Percentiles rank a stretch among this genome's conserved stretches.
phyloP scores from a whole-genome alignment of 768 basidiomycete species.

The Sporobolomyces roseus region DNA sequence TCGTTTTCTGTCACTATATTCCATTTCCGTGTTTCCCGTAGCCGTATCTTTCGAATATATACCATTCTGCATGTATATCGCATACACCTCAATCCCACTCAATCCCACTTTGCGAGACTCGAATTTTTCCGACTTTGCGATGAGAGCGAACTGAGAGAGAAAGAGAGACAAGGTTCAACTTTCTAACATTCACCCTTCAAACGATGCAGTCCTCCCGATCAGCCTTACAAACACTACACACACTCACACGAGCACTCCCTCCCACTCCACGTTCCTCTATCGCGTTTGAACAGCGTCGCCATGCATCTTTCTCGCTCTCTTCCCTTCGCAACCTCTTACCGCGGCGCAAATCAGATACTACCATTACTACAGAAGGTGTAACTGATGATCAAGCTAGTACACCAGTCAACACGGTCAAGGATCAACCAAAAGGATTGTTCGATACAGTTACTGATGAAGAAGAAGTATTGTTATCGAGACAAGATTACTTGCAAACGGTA shows the following conservation, averaged over 20 bases:
- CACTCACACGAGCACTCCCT: conserved; percentile 17
- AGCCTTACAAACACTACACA: conserved; percentile 6
- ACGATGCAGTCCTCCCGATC: conserved; percentile 3
- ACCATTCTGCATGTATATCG: too few relatives aligned
- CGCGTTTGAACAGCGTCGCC: conserved; percentile 17
- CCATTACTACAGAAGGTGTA: background rate
- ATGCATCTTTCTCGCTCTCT: conserved; percentile 23
- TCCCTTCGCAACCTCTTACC: conserved; percentile 24
- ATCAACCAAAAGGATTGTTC: conserved; percentile 25
- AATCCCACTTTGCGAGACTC: too few relatives aligned
- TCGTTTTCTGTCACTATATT: background rate
- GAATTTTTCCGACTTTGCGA: too few relatives aligned
- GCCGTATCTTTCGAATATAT: too few relatives aligned
- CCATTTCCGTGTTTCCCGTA: too few relatives aligned
- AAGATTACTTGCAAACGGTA: background rate
- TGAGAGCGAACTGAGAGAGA: too few relatives aligned
- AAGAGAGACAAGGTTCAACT: too few relatives aligned
- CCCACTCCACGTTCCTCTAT: background rate
- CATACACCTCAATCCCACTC: too few relatives aligned
- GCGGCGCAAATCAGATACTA: background rate
- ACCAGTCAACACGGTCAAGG: background rate
- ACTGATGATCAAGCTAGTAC: too few relatives aligned
- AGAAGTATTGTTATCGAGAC: conserved; percentile 18
- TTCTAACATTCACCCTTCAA: background rate
- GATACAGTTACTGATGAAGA: conserved; percentile 24